Conservation (phyloP, 2,329 filamentous ascomycete species). For the Pseudocercospora ulei region DNA sequence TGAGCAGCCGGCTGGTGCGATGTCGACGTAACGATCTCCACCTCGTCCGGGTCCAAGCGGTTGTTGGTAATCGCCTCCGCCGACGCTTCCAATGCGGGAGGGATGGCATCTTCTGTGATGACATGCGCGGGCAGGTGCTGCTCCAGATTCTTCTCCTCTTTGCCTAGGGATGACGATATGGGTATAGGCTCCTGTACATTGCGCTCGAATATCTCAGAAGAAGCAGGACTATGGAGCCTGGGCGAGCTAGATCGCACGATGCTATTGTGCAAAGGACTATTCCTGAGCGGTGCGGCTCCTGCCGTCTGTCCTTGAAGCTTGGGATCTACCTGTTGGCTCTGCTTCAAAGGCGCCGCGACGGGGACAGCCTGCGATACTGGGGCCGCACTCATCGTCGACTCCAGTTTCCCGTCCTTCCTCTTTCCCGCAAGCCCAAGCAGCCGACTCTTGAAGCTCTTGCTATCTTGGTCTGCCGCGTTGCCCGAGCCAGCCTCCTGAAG, state of each 20-base stretch:
- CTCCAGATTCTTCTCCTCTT: slow-evolving; percentile 38
- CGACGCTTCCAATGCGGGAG: slow-evolving; percentile 79
- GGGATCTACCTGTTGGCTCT: slow-evolving; percentile 15
- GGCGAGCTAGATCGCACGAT: slow-evolving; percentile 58
- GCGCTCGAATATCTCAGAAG: slow-evolving; percentile 76
- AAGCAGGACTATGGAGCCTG: slow-evolving; percentile 65
- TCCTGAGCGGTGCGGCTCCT: slow-evolving; percentile 26
- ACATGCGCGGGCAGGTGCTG: slow-evolving; percentile 83
- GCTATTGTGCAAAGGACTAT: slow-evolving; percentile 20
- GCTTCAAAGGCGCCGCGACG: slow-evolving; percentile 10
- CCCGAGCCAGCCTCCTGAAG: slow-evolving; percentile 6
- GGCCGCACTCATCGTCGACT: slow-evolving; percentile 8
- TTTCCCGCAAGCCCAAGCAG: slow-evolving; percentile 18
- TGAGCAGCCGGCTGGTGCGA: slow-evolving; percentile 70
- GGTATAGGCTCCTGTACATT: slow-evolving; percentile 65
- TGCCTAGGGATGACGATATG: slow-evolving; percentile 39
- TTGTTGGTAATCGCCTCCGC: slow-evolving; percentile 85
- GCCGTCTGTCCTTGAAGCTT: slow-evolving; percentile 16
- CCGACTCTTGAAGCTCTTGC: slow-evolving; percentile 14
- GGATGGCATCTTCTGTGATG: slow-evolving; percentile 87
- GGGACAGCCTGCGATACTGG: slow-evolving; percentile 11
- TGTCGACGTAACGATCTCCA: slow-evolving; percentile 84
- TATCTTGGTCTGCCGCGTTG: slow-evolving; percentile 10
- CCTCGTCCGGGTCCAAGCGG: slow-evolving; percentile 72
- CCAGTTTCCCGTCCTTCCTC: slow-evolving; percentile 15